These are phyloP conservation scores for Prunus armeniaca DNA, from an alignment of 306 rosid genomes.

Conservation along the genomic window DNA sequence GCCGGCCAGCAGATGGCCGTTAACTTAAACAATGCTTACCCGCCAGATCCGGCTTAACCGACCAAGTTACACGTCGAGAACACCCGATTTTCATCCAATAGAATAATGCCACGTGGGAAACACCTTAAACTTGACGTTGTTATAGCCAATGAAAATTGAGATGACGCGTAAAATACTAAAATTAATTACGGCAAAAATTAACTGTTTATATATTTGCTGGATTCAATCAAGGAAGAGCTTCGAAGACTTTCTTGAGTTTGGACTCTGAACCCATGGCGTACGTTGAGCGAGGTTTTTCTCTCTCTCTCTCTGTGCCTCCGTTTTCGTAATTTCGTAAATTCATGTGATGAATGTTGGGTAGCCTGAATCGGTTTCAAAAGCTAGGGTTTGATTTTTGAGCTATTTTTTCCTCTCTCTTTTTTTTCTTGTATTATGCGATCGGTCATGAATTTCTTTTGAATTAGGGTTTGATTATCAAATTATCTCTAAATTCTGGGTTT, in stretches of 20 bases:
- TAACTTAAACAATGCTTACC: not conserved
- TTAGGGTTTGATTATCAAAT: not conserved
- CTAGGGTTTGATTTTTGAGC: not conserved
- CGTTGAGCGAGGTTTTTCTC: conserved; percentile 44
- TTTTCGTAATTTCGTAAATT: not conserved
- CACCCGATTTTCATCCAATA: not conserved
- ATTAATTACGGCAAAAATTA: not conserved
- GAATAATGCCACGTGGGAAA: not conserved
- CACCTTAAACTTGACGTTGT: too few species aligned
- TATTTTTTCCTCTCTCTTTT: not conserved
- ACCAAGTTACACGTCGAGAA: not conserved
- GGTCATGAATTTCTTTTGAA: not conserved
- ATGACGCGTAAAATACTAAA: not conserved
- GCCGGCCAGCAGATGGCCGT: not conserved
- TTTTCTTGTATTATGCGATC: not conserved
- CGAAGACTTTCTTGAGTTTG: not conserved
- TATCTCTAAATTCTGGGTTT: not conserved
- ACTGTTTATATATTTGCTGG: not conserved
- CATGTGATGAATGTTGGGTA: not conserved
- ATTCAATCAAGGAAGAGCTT: not conserved
- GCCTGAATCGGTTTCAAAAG: not conserved
- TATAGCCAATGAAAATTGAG: conserved; percentile 20
- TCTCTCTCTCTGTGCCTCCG: not conserved
- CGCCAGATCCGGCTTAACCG: not conserved
- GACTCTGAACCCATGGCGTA: conserved; percentile 37